Evolutionary conservation across 495 filamentous ascomycete species (phyloP), one percentile per base, ranked within the genome.

Genomic region (Talaromyces nanjingensis): DNA sequence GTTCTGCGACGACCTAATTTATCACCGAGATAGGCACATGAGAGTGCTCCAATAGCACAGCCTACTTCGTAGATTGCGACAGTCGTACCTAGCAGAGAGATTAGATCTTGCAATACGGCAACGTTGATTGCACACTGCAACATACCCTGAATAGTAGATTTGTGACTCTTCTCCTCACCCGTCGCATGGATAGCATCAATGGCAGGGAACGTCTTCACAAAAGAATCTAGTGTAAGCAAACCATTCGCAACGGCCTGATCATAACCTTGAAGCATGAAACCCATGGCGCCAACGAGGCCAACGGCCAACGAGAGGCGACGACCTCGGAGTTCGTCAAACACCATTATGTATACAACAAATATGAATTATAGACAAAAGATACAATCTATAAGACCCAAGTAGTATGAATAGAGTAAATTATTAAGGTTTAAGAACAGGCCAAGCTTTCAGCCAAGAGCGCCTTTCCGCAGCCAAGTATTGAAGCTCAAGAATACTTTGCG

Each of bases 201-300:
- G 29, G 63, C 39, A 9, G 67, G 67, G 25, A 69, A 54, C 0
- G 60, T 57, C 14, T 33, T 54, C 18, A 69, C 24, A 31, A 69
- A 69, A 4, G 62, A 67, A 5, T 60, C 52, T 16, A 69, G 20
- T 0, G 67, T 69, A 12, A 64, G 59, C 29, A 69, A 60, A 16
- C 67, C 67, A 56, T 69, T 69, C 62, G 66, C 66, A 29, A 69
- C 60, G 11, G 67, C 55, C 22, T 69, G 67, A 22, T 69, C 65
- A 47, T 69, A 69, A n/a, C 67, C 67, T 59, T 69, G 67, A 1
- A 69, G 53, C 33, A 65, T 20, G 22, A 69, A 69, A 6, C 65
- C 67, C 22, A 65, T 60, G 3, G 83, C 33, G 6, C 22, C 39
- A 34, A 62, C 25, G 11, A 52, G 22, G 16, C 55, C 22, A 12